phyloP scores from a whole-genome alignment of 495 filamentous ascomycete species.

The Penicillium paxilli region DNA sequence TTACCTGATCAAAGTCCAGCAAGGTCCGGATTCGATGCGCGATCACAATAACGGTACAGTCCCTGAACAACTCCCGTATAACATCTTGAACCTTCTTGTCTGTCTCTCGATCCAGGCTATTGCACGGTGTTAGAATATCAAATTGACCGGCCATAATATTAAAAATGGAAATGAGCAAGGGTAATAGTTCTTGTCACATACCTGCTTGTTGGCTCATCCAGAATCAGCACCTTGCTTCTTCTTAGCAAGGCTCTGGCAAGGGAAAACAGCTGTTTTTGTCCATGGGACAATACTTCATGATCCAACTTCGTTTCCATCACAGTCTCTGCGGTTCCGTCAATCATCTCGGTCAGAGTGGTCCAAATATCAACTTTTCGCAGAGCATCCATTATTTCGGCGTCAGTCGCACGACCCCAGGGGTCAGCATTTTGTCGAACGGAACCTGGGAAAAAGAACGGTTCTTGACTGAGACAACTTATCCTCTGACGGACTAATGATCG shows the following conservation, averaged over 20 bases:
- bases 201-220: conserved; percentile 49
- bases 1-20: conserved; percentile 84
- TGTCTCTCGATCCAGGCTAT: conserved; percentile 80
- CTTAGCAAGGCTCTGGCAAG: conserved; percentile 56
- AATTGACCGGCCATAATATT: neutral
- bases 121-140: conserved; percentile 63
- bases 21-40: conserved; percentile 85
- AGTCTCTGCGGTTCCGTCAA: neutral
- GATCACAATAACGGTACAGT: conserved; percentile 83
- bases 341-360: conserved; percentile 2
- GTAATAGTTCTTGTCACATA: conserved; percentile 25
- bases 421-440: conserved; percentile 57
- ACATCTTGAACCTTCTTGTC: conserved; percentile 85
- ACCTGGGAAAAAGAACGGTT: conserved; percentile 59
- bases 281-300: conserved; percentile 47
- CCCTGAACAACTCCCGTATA: conserved; percentile 65
- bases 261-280: conserved; percentile 60
- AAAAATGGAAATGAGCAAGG: neutral
- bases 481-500: conserved; percentile 49
- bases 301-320: conserved; percentile 52
- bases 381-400: conserved; percentile 37
- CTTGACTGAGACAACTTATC: conserved; percentile 57
- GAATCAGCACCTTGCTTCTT: conserved; percentile 36
- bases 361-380: conserved; percentile 38
- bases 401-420: conserved; percentile 32